Evolutionary conservation across 805 yeast species (phyloP).

Genomic region (Metschnikowia gelsemii): DNA sequence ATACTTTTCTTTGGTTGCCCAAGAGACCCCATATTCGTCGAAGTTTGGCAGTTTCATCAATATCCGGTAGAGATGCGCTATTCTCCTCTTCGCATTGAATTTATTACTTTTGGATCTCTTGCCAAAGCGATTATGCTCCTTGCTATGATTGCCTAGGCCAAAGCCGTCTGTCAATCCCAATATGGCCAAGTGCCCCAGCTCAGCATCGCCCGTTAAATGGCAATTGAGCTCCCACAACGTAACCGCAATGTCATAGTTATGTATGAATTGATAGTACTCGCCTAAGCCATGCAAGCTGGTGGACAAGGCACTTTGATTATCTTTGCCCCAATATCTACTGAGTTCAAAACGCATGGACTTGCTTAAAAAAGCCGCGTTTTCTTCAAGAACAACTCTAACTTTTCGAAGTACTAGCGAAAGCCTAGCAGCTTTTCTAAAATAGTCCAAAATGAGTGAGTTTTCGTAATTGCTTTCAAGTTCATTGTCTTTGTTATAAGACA

Average conservation of each 20-base stretch:
- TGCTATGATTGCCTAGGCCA: slow-evolving; percentile 24
- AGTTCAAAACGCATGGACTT: slow-evolving; percentile 6
- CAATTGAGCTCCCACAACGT: slow-evolving; percentile 26
- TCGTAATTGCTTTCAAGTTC: slow-evolving; percentile 21
- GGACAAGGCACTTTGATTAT: slow-evolving; percentile 21
- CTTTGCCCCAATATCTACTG: slow-evolving; percentile 18
- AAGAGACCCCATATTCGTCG: slow-evolving; percentile 20
- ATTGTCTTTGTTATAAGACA: slow-evolving; percentile 20
- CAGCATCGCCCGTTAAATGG: slow-evolving; percentile 23
- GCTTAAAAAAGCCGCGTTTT: not conserved
- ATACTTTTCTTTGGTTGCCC: slow-evolving; percentile 21
- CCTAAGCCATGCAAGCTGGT: slow-evolving; percentile 22
- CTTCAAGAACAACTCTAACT: slow-evolving; percentile 14
- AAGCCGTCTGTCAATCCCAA: slow-evolving; percentile 24
- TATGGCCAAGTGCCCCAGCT: slow-evolving; percentile 24
- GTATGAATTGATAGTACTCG: slow-evolving; percentile 22
- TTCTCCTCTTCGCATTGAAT: slow-evolving; percentile 23
- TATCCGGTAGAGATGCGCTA: slow-evolving; percentile 22
- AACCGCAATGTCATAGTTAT: slow-evolving; percentile 21
- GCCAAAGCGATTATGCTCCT: slow-evolving; percentile 22
- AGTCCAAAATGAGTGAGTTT: slow-evolving; percentile 23
- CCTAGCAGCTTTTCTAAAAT: slow-evolving; percentile 24
- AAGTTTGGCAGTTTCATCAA: slow-evolving; percentile 18
- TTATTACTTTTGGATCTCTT: slow-evolving; percentile 21
- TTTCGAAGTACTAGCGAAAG: slow-evolving; percentile 20